Evolutionary conservation across 2,329 filamentous ascomycete genomes (phyloP).

Genomic region (Botrytis fragariae): DNA sequence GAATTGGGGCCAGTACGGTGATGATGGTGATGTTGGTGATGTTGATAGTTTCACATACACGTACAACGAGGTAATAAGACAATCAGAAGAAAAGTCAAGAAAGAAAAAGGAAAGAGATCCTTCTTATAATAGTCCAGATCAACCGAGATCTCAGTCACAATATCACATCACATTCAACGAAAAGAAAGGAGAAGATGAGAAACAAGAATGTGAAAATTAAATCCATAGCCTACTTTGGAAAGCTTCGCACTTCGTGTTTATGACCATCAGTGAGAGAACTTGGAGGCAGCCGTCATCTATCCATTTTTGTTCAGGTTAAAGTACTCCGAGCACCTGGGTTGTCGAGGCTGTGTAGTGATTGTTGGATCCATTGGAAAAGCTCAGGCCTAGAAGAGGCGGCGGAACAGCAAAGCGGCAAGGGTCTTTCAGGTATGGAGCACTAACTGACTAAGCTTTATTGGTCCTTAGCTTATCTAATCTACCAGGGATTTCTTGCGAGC

Average conservation of each 20-base stretch:
- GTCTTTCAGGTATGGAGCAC: background rate
- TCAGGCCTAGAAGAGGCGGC: background rate
- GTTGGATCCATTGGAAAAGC: background rate
- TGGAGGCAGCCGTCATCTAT: background rate
- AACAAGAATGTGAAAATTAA: background rate
- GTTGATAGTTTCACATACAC: background rate
- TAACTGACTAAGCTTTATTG: background rate
- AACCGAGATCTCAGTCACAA: background rate
- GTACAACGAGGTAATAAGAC: background rate
- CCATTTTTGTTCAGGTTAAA: background rate
- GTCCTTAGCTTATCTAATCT: background rate
- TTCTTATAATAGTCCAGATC: background rate
- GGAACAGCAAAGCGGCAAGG: background rate
- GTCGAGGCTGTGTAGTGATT: background rate
- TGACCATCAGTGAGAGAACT: background rate
- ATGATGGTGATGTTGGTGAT: background rate
- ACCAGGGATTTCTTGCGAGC: background rate
- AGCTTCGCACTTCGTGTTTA: background rate
- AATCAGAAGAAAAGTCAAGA: background rate
- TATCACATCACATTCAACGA: background rate
- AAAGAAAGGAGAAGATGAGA: background rate
- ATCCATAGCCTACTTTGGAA: background rate
- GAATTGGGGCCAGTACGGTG: background rate
- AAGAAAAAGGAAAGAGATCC: background rate
- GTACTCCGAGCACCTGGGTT: background rate